Evolutionary conservation across 2,329 filamentous ascomycete genomes (phyloP), one percentile per base, ranked within the genome.

Genomic region (Arachnomyces sp.): DNA sequence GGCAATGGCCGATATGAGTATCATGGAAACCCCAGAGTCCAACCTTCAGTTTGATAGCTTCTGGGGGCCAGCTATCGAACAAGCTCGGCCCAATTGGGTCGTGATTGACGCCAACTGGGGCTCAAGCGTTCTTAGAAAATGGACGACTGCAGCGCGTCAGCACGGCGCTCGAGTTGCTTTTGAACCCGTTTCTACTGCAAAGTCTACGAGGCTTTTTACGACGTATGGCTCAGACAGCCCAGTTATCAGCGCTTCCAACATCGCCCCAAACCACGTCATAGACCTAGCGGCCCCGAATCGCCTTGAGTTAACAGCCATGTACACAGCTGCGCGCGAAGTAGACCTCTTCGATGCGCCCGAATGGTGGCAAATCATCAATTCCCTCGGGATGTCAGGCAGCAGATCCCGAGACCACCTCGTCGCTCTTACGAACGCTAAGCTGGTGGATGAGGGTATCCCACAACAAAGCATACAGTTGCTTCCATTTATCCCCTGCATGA

Each of bases 1-100:
- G 47, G 90, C 88, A 34, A 94, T 95, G 86, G 89, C 90, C 3
- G 92, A 96, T 57, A 95, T 96, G 88, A 76, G 72, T 40, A 90
- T 94, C 51, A 76, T 94, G 30, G 71, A 78, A 49, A 60, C 63
- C 5, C 61, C 67, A 2, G 59, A 61, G 30, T 32, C 54, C 14
- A 43, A 52, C 7, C 56, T 66, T 28, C 62, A 70, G 36, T 67
- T 72, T 33, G 54, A 61, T 13, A 49, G 48, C 35, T 73, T 79
- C n/a, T 87, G 82, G 80, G 71, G 73, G 36, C 71, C 77, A 1
- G 67, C 76, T 18, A 64, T 87, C 6, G 60, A 66, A 9, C 61
- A 67, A 2, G 67, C 72, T 9, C 71, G 68, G 50, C 85, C 81
- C n/a, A 76, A 76, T 46, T 92, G 85, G 78, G 70, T 92, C 18